A percentile compares a stretch with the other conserved stretches of the same genome.
Evolutionary conservation across 2,329 filamentous ascomycete species (phyloP).

Genomic region (Monilinia polystroma): DNA sequence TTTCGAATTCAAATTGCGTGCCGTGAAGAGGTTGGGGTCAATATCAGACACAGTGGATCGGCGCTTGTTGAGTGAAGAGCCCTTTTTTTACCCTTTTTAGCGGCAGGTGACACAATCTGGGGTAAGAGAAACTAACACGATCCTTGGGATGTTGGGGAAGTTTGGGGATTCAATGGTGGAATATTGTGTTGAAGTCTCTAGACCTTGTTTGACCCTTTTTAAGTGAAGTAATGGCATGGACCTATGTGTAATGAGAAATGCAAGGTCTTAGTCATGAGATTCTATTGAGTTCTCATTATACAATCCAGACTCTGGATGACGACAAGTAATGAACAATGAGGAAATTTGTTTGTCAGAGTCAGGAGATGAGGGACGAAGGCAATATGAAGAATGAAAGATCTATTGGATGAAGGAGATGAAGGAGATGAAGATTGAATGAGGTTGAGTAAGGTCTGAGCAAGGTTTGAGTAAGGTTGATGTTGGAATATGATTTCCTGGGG

Average conservation of each 20-base stretch:
- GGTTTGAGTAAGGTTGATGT: not conserved
- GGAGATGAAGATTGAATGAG: not conserved
- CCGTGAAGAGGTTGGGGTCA: slow-evolving; percentile 15
- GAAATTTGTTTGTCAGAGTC: slow-evolving; percentile 28
- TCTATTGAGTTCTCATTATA: slow-evolving; percentile 19
- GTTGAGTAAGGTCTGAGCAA: not conserved
- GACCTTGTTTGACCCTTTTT: slow-evolving; percentile 1
- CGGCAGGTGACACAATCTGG: slow-evolving; percentile 35
- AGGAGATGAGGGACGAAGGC: slow-evolving; percentile 6
- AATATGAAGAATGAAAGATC: not conserved
- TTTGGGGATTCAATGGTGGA: slow-evolving; percentile 10
- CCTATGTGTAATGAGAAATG: slow-evolving; percentile 34
- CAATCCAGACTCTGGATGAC: slow-evolving; percentile 13
- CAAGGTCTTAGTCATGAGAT: slow-evolving; percentile 36
- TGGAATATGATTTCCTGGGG: slow-evolving; percentile 19
- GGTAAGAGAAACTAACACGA: slow-evolving; percentile 27
- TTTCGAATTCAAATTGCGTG: slow-evolving; percentile 23
- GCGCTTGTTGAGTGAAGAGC: slow-evolving; percentile 12
- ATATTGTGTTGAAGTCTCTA: not conserved
- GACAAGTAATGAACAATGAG: slow-evolving; percentile 2
- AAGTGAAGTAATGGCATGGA: slow-evolving; percentile 14
- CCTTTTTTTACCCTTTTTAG: slow-evolving; percentile 5
- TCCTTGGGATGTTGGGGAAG: slow-evolving; percentile 18
- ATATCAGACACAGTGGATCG: slow-evolving; percentile 17
- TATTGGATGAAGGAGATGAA: slow-evolving; percentile 5